phyloP scores from a whole-genome alignment of 176 grass and related monocot genomes.

The Raddia distichophylla region DNA sequence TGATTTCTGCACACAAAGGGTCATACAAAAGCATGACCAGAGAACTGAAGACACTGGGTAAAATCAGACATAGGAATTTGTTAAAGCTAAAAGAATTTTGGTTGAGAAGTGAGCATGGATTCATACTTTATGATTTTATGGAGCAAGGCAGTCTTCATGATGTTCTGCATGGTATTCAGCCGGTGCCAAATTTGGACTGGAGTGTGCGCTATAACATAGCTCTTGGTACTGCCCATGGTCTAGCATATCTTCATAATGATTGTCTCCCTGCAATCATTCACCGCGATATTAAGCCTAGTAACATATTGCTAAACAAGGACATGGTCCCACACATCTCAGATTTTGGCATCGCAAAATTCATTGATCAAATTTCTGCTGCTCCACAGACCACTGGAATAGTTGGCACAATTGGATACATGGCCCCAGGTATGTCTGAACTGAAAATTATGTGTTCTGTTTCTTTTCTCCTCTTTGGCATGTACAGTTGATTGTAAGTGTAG shows the following conservation, averaged over 20 bases:
- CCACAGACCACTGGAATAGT: slow-evolving; percentile 55
- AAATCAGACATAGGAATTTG: slow-evolving; percentile 70
- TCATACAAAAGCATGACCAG: slow-evolving; percentile 56
- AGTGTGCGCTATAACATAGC: slow-evolving; percentile 59
- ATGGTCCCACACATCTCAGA: slow-evolving; percentile 80
- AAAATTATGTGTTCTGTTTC: not conserved
- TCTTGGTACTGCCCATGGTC: slow-evolving; percentile 56
- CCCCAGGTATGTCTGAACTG: slow-evolving; percentile 59
- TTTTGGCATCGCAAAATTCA: slow-evolving; percentile 77
- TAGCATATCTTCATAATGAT: slow-evolving; percentile 70
- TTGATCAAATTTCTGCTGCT: slow-evolving; percentile 48
- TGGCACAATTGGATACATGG: slow-evolving; percentile 79
- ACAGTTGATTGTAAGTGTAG: not conserved
- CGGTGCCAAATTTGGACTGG: slow-evolving; percentile 58
- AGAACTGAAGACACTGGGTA: slow-evolving; percentile 65
- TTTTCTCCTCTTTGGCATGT: not conserved
- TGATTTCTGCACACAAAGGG: slow-evolving; percentile 32
- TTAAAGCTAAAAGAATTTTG: slow-evolving; percentile 68
- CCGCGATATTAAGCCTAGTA: slow-evolving; percentile 77
- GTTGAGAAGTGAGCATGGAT: slow-evolving; percentile 59
- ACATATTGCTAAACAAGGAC: slow-evolving; percentile 71
- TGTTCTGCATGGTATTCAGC: slow-evolving; percentile 59
- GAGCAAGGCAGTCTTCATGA: slow-evolving; percentile 74
- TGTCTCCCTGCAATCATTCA: slow-evolving; percentile 69
- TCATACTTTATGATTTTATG: slow-evolving; percentile 77